A percentile compares a stretch with the other conserved stretches of the same genome.
phyloP scores from a whole-genome alignment of 139 green algal species.

The Dunaliella primolecta region DNA sequence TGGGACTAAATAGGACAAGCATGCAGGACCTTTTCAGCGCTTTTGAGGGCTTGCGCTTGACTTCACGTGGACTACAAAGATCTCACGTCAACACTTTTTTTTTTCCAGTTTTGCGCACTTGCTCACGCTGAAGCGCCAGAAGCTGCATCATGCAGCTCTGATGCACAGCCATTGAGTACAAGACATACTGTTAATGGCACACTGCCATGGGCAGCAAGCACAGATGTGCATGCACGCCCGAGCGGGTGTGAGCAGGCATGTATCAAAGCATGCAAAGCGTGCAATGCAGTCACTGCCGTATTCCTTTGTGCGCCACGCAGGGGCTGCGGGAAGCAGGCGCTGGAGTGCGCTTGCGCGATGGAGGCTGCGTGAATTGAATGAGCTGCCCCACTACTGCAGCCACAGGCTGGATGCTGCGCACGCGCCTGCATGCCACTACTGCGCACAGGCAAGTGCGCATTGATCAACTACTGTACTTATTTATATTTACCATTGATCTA shows the following conservation, averaged over 20 bases:
- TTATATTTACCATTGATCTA: too few relatives aligned
- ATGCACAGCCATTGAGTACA: too few relatives aligned
- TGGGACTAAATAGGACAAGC: too few relatives aligned
- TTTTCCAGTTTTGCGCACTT: not conserved
- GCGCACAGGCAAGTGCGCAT: not conserved
- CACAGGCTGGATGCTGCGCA: slow-evolving; percentile 75
- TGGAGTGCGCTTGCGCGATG: slow-evolving; percentile 79
- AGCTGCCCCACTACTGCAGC: slow-evolving; percentile 85
- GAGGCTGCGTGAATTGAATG: slow-evolving; percentile 90
- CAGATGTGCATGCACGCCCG: not conserved
- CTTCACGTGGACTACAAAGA: not conserved
- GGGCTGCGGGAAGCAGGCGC: slow-evolving; percentile 35
- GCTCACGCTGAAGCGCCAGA: not conserved
- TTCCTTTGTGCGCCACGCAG: not conserved
- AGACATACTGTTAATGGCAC: too few relatives aligned
- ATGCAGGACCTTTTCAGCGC: too few relatives aligned
- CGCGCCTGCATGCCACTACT: slow-evolving; percentile 50
- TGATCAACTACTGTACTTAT: too few relatives aligned
- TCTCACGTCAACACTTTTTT: not conserved
- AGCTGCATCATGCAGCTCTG: not conserved
- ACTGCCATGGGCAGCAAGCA: too few relatives aligned
- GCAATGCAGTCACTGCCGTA: not conserved
- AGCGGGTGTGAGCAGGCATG: too few relatives aligned
- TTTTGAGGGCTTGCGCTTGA: too few relatives aligned
- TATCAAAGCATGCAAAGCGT: too few relatives aligned